Percentiles rank a stretch among this genome's conserved stretches.
phyloP scores from a whole-genome alignment of 495 filamentous ascomycete species.

The Penicillium mononematosum region DNA sequence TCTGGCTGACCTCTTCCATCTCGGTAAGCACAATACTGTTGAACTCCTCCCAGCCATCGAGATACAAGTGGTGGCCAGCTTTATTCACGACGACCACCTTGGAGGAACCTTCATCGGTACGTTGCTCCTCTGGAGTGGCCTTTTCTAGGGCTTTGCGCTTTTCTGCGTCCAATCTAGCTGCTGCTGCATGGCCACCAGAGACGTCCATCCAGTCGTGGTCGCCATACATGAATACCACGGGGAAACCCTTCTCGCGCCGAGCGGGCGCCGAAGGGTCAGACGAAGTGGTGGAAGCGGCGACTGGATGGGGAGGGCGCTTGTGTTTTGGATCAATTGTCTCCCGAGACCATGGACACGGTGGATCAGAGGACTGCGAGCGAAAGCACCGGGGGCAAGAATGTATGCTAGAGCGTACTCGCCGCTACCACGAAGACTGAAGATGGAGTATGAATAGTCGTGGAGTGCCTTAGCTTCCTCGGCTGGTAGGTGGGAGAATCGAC shows the following conservation, averaged over 20 bases:
- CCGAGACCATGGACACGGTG: conserved; percentile 84
- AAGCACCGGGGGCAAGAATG: conserved; percentile 88
- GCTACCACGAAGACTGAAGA: conserved; percentile 90
- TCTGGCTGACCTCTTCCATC: conserved; percentile 67
- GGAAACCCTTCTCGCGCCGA: conserved; percentile 69
- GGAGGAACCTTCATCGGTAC: conserved; percentile 70
- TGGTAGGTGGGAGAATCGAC: conserved; percentile 86
- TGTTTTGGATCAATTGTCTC: conserved; percentile 53
- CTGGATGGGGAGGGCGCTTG: conserved; percentile 13
- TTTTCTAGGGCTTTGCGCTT: conserved; percentile 54
- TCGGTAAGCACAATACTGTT: conserved; percentile 73
- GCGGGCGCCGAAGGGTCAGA: conserved; percentile 20
- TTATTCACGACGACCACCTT: conserved; percentile 81
- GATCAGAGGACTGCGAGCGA: conserved; percentile 85
- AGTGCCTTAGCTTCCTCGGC: conserved; percentile 77
- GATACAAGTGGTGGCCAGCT: conserved; percentile 90
- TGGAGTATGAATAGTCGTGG: conserved; percentile 88
- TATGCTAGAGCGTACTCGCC: conserved; percentile 95
- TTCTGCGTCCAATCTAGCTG: conserved; percentile 74
- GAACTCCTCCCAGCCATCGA: conserved; percentile 89
- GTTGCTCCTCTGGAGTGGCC: conserved; percentile 66
- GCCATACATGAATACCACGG: conserved; percentile 91
- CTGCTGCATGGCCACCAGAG: conserved; percentile 75
- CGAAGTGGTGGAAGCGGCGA: conserved; percentile 11
- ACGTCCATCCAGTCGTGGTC: conserved; percentile 99